Conservation (phyloP, 2,329 filamentous ascomycete genomes). For the Colletotrichum eleusines region DNA sequence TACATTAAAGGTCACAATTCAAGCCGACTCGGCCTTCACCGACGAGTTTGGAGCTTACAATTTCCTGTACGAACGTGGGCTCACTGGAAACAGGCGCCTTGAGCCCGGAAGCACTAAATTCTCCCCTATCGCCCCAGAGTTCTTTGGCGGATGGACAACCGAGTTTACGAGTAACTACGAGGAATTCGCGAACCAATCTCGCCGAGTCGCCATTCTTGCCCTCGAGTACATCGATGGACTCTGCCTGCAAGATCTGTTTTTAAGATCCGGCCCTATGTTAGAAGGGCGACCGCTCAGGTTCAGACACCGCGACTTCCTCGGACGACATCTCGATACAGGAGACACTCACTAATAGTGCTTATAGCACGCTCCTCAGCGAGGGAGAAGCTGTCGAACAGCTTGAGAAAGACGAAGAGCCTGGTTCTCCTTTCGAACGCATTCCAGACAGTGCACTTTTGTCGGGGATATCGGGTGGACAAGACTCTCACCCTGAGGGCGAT, state of each 20-base stretch:
- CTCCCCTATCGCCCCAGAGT: constrained; percentile 10
- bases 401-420: neutral
- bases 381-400: neutral
- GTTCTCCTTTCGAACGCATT: neutral
- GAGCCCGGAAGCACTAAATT: neutral
- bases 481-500: too few species aligned
- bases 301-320: neutral
- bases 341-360: neutral
- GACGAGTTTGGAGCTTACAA: constrained; percentile 9
- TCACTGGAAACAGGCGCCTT: neutral
- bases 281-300: neutral
- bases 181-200: neutral
- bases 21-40: constrained; percentile 5
- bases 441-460: neutral
- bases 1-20: neutral
- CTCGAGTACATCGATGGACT: constrained; percentile 11
- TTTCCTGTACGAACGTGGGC: neutral
- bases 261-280: too few species aligned
- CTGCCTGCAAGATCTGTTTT: neutral
- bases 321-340: neutral
- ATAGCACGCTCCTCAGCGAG: neutral
- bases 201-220: constrained; percentile 6
- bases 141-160: constrained; percentile 5
- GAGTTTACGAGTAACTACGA: neutral
- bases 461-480: neutral